Percentiles rank a stretch among this genome's conserved stretches.
Conservation (phyloP, 768 basidiomycete genomes). For the Inosperma sp. region DNA sequence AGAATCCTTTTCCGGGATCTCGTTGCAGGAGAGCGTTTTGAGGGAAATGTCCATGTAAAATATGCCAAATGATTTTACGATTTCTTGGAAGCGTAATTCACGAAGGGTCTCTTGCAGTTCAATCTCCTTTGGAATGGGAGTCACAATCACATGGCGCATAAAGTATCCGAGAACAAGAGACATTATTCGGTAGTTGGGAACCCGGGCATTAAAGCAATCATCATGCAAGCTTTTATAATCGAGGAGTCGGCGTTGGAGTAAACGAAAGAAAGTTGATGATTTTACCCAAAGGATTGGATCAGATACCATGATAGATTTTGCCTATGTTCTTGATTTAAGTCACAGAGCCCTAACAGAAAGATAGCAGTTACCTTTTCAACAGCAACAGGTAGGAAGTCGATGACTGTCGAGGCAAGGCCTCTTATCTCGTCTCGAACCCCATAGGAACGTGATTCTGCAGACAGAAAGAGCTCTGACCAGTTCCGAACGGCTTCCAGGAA, state of each 20-base stretch:
- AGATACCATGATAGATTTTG: not conserved
- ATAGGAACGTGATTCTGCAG: not conserved
- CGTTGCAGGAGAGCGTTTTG: not conserved
- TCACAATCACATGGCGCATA: not conserved
- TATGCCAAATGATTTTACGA: not conserved
- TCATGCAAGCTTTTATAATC: not conserved
- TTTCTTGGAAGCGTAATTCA: not conserved
- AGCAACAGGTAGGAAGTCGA: not conserved
- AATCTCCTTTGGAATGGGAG: not conserved
- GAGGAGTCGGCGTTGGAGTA: not conserved
- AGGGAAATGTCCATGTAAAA: not conserved
- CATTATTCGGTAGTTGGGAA: not conserved
- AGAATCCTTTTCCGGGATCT: not conserved
- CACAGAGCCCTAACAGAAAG: not conserved
- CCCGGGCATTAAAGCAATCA: not conserved
- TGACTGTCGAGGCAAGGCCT: not conserved
- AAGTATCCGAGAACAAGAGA: not conserved
- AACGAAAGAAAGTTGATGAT: not conserved
- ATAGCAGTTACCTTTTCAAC: not conserved
- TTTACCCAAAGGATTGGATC: constrained; percentile 1
- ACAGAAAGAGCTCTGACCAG: not conserved
- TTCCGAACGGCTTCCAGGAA: not conserved
- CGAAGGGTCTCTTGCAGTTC: not conserved
- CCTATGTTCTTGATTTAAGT: not conserved
- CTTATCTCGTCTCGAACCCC: not conserved